Conservation (phyloP, 208 protist genomes). For the Crithidia sp. region DNA sequence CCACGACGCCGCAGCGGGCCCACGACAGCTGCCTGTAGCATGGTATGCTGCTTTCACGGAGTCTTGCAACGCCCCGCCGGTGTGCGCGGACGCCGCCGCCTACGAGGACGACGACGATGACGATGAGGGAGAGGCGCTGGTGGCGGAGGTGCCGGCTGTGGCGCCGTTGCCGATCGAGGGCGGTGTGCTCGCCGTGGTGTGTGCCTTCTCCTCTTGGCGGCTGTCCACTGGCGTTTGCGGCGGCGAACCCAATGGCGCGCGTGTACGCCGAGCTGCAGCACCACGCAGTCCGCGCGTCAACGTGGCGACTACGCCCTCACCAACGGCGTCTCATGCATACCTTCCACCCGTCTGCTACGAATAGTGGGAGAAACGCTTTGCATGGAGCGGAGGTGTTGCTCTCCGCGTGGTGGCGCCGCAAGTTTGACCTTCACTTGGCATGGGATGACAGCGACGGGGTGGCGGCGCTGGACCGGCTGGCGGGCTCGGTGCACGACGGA, state of each 20-base stretch:
- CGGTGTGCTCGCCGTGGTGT: background rate
- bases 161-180: background rate
- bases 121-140: background rate
- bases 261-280: slow-evolving; percentile 15
- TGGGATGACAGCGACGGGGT: background rate
- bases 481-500: background rate
- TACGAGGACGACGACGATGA: background rate
- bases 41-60: background rate
- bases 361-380: background rate
- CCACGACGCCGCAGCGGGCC: no score
- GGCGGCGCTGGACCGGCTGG: background rate
- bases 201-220: background rate
- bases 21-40: no score
- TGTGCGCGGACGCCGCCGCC: background rate
- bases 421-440: background rate
- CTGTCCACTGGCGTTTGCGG: slow-evolving; percentile 4
- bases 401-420: slow-evolving; percentile 9
- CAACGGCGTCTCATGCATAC: background rate
- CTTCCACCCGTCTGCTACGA: background rate
- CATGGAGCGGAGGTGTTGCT: background rate
- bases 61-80: background rate
- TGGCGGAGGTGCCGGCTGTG: background rate
- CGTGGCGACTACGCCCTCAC: background rate
- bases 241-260: slow-evolving; percentile 3
- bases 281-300: background rate